Percentiles rank a stretch among this genome's conserved stretches.
Evolutionary conservation across 2,329 filamentous ascomycete genomes (phyloP).

Genomic region (Xylariaceae sp.): DNA sequence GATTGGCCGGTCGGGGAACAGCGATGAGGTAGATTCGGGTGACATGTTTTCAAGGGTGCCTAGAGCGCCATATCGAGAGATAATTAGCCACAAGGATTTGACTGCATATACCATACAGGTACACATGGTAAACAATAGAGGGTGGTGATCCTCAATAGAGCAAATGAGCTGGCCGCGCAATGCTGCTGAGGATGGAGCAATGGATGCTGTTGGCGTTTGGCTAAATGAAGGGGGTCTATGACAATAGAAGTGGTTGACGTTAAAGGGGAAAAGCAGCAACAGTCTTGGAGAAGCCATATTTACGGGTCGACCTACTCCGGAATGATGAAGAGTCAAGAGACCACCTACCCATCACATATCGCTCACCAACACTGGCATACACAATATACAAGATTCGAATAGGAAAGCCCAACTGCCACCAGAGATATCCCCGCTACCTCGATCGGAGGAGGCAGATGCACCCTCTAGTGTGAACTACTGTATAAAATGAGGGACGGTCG

Average conservation of each 20-base stretch:
- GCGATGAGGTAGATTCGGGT: slow-evolving; percentile 77
- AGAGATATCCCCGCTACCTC: slow-evolving; percentile 13
- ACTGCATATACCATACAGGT: slow-evolving; percentile 26
- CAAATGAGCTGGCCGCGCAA: background rate
- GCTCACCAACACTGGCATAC: slow-evolving; percentile 30
- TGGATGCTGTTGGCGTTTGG: slow-evolving; percentile 3
- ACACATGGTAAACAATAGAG: slow-evolving; percentile 29
- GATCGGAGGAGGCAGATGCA: slow-evolving; percentile 14
- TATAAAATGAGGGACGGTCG: slow-evolving; percentile 6
- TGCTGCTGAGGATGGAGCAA: slow-evolving; percentile 1
- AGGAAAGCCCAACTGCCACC: slow-evolving; percentile 33
- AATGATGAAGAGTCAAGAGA: slow-evolving; percentile 4
- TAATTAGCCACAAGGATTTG: slow-evolving; percentile 42
- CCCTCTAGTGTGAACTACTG: slow-evolving; percentile 1
- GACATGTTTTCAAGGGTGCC: slow-evolving; percentile 62
- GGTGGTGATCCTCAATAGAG: slow-evolving; percentile 2
- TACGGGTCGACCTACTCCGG: slow-evolving; percentile 2
- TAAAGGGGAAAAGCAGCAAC: background rate
- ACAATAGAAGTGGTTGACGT: background rate
- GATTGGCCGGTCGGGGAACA: slow-evolving; percentile 90
- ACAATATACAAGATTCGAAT: slow-evolving; percentile 16
- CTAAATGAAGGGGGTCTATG: slow-evolving; percentile 14
- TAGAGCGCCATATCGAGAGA: slow-evolving; percentile 40
- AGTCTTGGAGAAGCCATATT: background rate
- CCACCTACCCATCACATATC: slow-evolving; percentile 42